These are phyloP conservation scores for Centella asiatica DNA, from an alignment of 129 eudicot species.

Conservation along the genomic window DNA sequence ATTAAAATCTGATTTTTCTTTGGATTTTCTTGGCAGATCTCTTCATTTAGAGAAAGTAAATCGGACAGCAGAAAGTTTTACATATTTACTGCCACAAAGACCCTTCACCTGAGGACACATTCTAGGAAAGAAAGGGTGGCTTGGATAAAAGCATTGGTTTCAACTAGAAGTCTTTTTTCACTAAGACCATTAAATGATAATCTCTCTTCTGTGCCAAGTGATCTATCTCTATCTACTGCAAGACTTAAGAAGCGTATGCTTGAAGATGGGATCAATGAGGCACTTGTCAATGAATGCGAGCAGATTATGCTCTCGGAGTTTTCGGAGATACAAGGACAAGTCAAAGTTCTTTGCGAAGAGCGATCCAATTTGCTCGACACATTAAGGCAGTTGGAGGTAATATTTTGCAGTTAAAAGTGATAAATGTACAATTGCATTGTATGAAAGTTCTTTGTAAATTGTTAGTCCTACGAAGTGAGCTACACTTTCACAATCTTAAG, in stretches of 20 bases:
- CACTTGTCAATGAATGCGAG: conserved; percentile 70
- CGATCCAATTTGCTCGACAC: conserved; percentile 62
- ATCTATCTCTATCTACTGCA: conserved; percentile 52
- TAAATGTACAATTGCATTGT: neutral
- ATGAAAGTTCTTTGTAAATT: neutral
- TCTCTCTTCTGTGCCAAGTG: conserved; percentile 29
- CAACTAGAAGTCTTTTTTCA: conserved; percentile 42
- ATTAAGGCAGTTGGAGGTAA: conserved; percentile 72
- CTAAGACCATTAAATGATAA: conserved; percentile 37
- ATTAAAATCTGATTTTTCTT: neutral
- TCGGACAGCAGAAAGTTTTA: conserved; percentile 69
- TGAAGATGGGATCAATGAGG: conserved; percentile 57
- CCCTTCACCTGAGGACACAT: conserved; percentile 71
- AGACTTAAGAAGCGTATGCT: conserved; percentile 55
- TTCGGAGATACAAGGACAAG: conserved; percentile 47
- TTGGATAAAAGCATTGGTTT: conserved; percentile 74
- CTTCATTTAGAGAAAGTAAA: conserved; percentile 68
- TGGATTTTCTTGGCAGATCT: conserved; percentile 39
- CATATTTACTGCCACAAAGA: conserved; percentile 79
- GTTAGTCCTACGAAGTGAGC: too few relatives aligned
- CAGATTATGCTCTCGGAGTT: conserved; percentile 80
- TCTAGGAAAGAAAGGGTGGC: conserved; percentile 55
- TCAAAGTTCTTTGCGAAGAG: conserved; percentile 58
- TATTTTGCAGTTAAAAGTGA: neutral
- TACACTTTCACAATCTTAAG: too few relatives aligned